Base-by-base conservation (phyloP, 345 rosid genomes). In the Durio zibethinus region DNA sequence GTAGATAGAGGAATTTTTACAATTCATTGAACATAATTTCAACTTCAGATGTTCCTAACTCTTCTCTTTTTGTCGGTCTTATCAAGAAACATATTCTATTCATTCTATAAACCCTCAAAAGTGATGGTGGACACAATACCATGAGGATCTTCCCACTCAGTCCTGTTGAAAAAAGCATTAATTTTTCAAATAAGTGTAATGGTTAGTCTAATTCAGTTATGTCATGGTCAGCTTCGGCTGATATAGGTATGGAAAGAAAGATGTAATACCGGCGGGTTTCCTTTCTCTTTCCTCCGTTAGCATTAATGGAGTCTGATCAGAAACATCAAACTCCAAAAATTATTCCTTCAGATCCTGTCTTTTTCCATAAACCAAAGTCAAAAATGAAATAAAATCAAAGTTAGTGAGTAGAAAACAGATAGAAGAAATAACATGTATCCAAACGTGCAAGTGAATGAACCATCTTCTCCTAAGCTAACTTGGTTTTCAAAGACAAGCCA, bases 301-400 rank as follows among this genome's bases (percentile, higher is more conserved):
- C 38, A 14, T 50, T 25, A 11, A 18, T 2, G n/a, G 20, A 9
- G 31, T 67, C 72, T 56, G 50, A 77, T 40, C 71, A 66, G 9
- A 70, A 79, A 65, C 82, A 69, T 79, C 73, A 31, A 72, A 53
- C 77, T 80, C 81, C 74, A 1, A 67, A 83, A 75, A 77, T 63
- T 72, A 80, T 86, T 75, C 85, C 79, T 84, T 82, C 75, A 38
- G 29, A 68, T 60, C 23, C 11, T 85, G 89, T 84, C 84, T 53
- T 79, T 75, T 79, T 67, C 82, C 72, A 20, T 40, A 60, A 59
- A n/a, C 64, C 79, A 84, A 67, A 33, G 36, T 64, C 54, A 67
- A 60, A 73, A 77, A 79, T 78, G 66, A 74, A 70, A 31, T 11
- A 21, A 33, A 70, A 67, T 25, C 35, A 31, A 60, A 21, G 57